Evolutionary conservation across 163 green algal genomes (phyloP), one percentile per base, ranked within the genome.

Genomic region (Prototheca stagnorum): DNA sequence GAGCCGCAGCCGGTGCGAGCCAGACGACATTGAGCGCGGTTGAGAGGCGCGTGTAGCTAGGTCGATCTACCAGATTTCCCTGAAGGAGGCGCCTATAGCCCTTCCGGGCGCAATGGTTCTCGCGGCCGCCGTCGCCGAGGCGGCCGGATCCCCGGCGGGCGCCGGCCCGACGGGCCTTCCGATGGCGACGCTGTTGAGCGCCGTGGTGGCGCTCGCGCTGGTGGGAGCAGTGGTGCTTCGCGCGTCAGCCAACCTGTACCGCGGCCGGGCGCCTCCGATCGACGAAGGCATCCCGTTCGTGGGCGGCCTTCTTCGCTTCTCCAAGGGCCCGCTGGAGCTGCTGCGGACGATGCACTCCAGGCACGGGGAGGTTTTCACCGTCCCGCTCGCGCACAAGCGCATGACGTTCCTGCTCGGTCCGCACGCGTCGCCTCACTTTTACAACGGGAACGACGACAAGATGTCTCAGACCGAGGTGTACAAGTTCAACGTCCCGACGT

Each of bases 341-440:
- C 86, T 97, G 56, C 34, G 64, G 14, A 61, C 75, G 26, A 70
- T 75, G 9, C 94, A 95, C 46, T 46, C 58, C 9, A 83, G 78
- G 43, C 67, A 79, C 52, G 88, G 88, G 34, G 84, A 95, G 47
- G 85, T 88, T 14, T 97, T 95, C 55, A 95, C 86, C n/a, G 77
- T 99, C 16, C 80, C 83, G n/a, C 71, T 99, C 17, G 61, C 86
- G 23, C 81, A 95, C 72, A 89, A 93, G 60, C 72, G 77, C 15
- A 85, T 96, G 48, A 97, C 89, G n/a, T 97, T 99, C 62, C 58
- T 99, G 27, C 75, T 97, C 15, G 87, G 87, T 9, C 88, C 90
- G 6, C 59, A 86, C 35, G 87, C 82, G 3, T 73, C 72, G 15
- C 60, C 79, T 1, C 81, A 95, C 64, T 99, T 99, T 49, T 97